These are phyloP conservation scores for Colletotrichum trifolii DNA, from an alignment of 2,329 filamentous ascomycete species.

Conservation along the genomic window DNA sequence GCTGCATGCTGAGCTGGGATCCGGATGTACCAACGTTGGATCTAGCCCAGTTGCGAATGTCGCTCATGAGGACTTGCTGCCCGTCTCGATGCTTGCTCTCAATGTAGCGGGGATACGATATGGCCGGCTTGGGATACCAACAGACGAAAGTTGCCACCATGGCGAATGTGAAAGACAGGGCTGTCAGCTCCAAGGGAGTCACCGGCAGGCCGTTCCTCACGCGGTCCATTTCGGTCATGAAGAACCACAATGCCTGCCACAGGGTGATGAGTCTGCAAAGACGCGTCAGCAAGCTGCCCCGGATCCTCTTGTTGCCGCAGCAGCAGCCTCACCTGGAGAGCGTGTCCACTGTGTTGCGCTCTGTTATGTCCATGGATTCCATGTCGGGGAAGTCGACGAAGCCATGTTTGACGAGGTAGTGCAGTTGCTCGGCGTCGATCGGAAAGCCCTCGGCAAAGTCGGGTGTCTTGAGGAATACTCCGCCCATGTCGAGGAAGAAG, in stretches of 20 bases:
- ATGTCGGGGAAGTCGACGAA: conserved; percentile 45
- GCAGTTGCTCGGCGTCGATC: conserved; percentile 48
- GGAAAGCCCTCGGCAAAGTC: conserved; percentile 47
- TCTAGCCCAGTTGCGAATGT: no score
- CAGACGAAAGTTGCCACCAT: conserved; percentile 39
- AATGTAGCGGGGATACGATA: conserved; percentile 26
- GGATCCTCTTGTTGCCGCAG: no score
- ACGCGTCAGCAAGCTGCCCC: no score
- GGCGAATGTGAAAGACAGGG: conserved; percentile 40
- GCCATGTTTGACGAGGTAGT: conserved; percentile 43
- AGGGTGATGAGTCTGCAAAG: conserved; percentile 10
- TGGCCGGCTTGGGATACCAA: conserved; percentile 40
- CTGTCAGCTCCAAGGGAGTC: conserved; percentile 43
- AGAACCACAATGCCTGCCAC: conserved; percentile 42
- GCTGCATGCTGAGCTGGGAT: no score
- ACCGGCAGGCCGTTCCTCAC: conserved; percentile 39
- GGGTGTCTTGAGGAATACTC: conserved; percentile 46
- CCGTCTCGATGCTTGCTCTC: not conserved
- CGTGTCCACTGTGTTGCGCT: conserved; percentile 45
- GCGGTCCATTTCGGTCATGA: conserved; percentile 38
- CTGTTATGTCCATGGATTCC: conserved; percentile 40
- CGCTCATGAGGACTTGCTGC: no score
- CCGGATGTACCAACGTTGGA: no score
- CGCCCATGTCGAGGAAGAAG: conserved; percentile 55
- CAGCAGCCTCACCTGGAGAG: conserved; percentile 37